Conservation (phyloP, 441 rosid genomes). For the Mallotus repandus region DNA sequence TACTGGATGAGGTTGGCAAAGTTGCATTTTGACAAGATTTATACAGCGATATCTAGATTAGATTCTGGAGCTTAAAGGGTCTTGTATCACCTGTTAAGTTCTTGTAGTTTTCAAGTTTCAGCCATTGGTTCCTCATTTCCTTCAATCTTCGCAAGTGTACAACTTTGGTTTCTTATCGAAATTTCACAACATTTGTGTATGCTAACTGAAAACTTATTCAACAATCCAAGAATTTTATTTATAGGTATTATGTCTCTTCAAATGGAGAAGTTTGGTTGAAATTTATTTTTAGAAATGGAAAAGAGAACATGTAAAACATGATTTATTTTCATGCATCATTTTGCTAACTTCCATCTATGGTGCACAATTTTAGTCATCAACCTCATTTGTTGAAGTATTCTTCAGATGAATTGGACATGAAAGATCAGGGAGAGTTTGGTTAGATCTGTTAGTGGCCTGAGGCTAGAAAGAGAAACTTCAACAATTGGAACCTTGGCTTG, state of each 20-base stretch:
- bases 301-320: not conserved
- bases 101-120: not conserved
- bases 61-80: too few relatives aligned
- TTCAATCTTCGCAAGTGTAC: not conserved
- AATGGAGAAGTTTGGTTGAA: not conserved
- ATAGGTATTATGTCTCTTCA: not conserved
- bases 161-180: not conserved
- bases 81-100: not conserved
- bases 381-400: not conserved
- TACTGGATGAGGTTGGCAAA: not conserved
- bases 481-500: not conserved
- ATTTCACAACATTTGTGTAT: not conserved
- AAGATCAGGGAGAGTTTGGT: not conserved
- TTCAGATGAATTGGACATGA: not conserved
- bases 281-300: too few relatives aligned
- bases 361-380: conserved; percentile 1
- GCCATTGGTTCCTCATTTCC: not conserved
- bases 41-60: not conserved
- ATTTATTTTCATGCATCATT: not conserved
- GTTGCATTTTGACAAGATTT: not conserved
- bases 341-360: not conserved
- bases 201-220: not conserved
- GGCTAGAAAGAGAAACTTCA: not conserved
- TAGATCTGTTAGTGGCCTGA: not conserved
- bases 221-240: not conserved